These are phyloP conservation scores for Plectosphaerella sp. DNA, from an alignment of 2,329 filamentous ascomycete genomes.

Conservation along the genomic window DNA sequence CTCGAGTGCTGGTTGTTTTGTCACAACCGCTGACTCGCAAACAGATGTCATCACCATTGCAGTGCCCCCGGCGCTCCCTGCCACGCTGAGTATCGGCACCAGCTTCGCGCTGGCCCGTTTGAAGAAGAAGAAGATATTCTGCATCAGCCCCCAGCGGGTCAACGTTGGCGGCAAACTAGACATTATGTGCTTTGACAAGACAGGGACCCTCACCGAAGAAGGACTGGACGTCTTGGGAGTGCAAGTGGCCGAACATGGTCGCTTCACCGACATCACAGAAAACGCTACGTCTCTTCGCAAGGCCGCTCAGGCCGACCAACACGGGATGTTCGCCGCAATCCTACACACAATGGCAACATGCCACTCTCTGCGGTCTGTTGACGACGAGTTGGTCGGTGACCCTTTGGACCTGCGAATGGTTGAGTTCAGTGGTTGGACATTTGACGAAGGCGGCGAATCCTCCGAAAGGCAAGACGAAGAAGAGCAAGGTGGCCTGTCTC, in stretches of 20 bases:
- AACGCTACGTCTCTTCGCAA: neutral
- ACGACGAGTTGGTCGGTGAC: conserved; percentile 86
- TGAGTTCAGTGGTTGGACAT: conserved; percentile 89
- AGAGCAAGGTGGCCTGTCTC: conserved; percentile 70
- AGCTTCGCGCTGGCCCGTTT: conserved; percentile 88
- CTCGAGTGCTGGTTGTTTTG: neutral
- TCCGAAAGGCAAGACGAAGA: conserved; percentile 64
- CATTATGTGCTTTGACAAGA: conserved; percentile 97
- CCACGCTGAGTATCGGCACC: conserved; percentile 92
- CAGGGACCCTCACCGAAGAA: conserved; percentile 95
- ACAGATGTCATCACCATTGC: conserved; percentile 92
- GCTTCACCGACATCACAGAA: conserved; percentile 64
- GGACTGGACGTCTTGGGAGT: conserved; percentile 90
- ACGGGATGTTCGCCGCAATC: conserved; percentile 43
- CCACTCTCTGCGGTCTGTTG: conserved; percentile 82
- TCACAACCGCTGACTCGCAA: neutral
- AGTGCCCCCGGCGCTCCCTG: conserved; percentile 89
- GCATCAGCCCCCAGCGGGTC: conserved; percentile 94
- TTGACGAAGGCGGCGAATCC: conserved; percentile 78
- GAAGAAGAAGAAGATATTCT: conserved; percentile 89
- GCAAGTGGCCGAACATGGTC: conserved; percentile 63
- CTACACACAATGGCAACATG: conserved; percentile 97
- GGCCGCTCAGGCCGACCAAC: conserved; percentile 17
- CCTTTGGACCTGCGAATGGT: conserved; percentile 98
- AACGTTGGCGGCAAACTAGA: conserved; percentile 96